These are phyloP conservation scores for Phytophthora quininea DNA, from an alignment of 352 stramenopile genomes.

Conservation along the genomic window DNA sequence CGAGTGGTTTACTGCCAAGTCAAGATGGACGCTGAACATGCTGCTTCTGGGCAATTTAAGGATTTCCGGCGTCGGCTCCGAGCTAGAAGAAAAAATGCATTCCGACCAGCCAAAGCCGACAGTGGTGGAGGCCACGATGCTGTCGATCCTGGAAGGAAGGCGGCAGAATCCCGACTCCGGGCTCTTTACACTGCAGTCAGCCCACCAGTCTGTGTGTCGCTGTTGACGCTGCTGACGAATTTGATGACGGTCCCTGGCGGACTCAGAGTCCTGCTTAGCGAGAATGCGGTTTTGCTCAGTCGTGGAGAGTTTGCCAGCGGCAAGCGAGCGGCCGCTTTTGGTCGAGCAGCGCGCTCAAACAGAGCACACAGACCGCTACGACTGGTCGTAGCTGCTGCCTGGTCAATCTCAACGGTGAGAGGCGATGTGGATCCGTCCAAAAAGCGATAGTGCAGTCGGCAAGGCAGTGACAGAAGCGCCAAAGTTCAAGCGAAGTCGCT, in stretches of 20 bases:
- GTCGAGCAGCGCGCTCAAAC: slow-evolving; percentile 23
- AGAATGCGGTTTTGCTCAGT: slow-evolving; percentile 15
- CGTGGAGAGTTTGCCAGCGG: neutral
- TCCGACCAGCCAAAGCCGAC: slow-evolving; percentile 24
- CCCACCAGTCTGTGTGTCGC: slow-evolving; percentile 37
- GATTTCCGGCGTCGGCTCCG: slow-evolving; percentile 3
- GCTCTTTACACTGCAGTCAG: slow-evolving; percentile 29
- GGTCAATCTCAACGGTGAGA: slow-evolving; percentile 36
- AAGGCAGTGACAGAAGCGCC: slow-evolving; percentile 15
- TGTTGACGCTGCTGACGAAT: slow-evolving; percentile 37
- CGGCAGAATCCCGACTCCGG: slow-evolving; percentile 28
- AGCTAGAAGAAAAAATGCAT: slow-evolving; percentile 49
- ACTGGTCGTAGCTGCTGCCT: slow-evolving; percentile 47
- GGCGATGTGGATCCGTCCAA: slow-evolving; percentile 18
- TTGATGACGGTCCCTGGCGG: slow-evolving; percentile 41
- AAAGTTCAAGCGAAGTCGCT: slow-evolving; percentile 24
- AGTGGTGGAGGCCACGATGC: slow-evolving; percentile 37
- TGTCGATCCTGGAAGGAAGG: slow-evolving; percentile 36
- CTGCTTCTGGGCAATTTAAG: slow-evolving; percentile 14
- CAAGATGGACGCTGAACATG: slow-evolving; percentile 5
- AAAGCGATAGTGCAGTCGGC: slow-evolving; percentile 1
- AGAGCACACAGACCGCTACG: slow-evolving; percentile 40
- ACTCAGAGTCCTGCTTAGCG: slow-evolving; percentile 39
- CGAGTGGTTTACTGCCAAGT: slow-evolving; percentile 25
- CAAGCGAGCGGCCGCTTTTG: slow-evolving; percentile 31